These are phyloP conservation scores for Mycogone perniciosa DNA, from an alignment of 2,329 filamentous ascomycete genomes.

Conservation along the genomic window DNA sequence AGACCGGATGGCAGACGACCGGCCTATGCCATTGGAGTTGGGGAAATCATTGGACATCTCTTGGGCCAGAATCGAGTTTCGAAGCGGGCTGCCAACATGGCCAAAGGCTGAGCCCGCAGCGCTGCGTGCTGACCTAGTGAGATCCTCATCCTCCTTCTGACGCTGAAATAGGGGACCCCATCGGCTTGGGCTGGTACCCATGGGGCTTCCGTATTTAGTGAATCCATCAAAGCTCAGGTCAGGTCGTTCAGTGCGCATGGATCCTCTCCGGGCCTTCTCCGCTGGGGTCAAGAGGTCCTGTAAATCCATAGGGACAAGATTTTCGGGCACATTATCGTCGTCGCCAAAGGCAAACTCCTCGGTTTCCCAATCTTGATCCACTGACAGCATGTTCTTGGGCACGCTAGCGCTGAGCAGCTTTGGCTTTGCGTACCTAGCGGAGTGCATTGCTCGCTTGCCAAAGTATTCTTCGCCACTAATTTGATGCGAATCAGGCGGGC, in stretches of 20 bases:
- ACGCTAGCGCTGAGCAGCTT: slow-evolving; percentile 62
- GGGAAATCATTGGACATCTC: slow-evolving; percentile 35
- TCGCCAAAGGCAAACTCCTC: slow-evolving; percentile 66
- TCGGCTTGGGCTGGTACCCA: slow-evolving; percentile 52
- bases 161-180: slow-evolving; percentile 57
- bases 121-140: slow-evolving; percentile 29
- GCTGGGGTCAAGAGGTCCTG: slow-evolving; percentile 61
- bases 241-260: slow-evolving; percentile 42
- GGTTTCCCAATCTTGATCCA: slow-evolving; percentile 58
- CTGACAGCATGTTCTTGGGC: slow-evolving; percentile 53
- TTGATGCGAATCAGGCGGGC: slow-evolving; percentile 48
- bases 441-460: slow-evolving; percentile 65
- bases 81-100: slow-evolving; percentile 59
- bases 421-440: slow-evolving; percentile 61
- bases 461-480: slow-evolving; percentile 53
- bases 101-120: slow-evolving; percentile 51
- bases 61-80: slow-evolving; percentile 55
- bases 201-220: slow-evolving; percentile 56
- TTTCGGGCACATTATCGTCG: slow-evolving; percentile 46
- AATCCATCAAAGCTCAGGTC: slow-evolving; percentile 33
- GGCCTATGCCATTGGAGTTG: slow-evolving; percentile 31
- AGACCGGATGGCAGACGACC: slow-evolving; percentile 34
- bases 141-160: slow-evolving; percentile 52
- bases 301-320: slow-evolving; percentile 67
- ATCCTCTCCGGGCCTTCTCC: slow-evolving; percentile 60